Conservation (phyloP, 75 land plant species). For the Gnetum montanum region DNA sequence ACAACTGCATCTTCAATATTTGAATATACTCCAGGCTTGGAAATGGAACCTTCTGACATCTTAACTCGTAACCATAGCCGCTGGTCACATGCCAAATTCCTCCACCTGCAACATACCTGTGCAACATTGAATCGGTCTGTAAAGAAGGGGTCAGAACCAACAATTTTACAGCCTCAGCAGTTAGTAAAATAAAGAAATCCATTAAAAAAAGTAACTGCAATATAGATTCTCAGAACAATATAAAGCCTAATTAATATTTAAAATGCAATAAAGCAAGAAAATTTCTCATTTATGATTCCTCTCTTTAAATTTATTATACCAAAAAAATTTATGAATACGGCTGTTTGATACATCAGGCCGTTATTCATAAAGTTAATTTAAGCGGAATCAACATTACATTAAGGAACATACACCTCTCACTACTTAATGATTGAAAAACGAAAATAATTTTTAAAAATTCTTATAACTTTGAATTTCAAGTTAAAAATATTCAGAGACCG, state of each 20-base stretch:
- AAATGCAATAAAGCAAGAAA: neutral
- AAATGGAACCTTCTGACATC: constrained; percentile 16
- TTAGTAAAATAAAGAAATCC: too few species aligned
- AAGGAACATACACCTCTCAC: too few species aligned
- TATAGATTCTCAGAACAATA: too few species aligned
- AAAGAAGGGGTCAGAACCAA: constrained; percentile 7
- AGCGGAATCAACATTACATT: too few species aligned
- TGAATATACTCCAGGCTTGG: constrained; percentile 44
- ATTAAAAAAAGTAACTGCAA: neutral
- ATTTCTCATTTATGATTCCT: neutral
- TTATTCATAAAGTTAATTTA: too few species aligned
- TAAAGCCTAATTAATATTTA: too few species aligned
- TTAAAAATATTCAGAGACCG: too few species aligned
- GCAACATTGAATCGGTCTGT: constrained; percentile 96
- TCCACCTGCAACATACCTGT: constrained; percentile 95
- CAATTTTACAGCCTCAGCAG: neutral
- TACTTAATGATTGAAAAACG: too few species aligned
- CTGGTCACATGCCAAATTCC: constrained; percentile 68
- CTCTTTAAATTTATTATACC: neutral
- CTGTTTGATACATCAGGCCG: too few species aligned
- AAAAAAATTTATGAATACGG: neutral
- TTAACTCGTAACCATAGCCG: constrained; percentile 83
- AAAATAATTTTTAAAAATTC: too few species aligned
- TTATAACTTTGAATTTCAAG: too few species aligned
- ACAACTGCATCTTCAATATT: constrained; percentile 58